Evolutionary conservation across 805 yeast genomes (phyloP).

Genomic region (baker's yeast (Saccharomyces cerevisiae)): DNA sequence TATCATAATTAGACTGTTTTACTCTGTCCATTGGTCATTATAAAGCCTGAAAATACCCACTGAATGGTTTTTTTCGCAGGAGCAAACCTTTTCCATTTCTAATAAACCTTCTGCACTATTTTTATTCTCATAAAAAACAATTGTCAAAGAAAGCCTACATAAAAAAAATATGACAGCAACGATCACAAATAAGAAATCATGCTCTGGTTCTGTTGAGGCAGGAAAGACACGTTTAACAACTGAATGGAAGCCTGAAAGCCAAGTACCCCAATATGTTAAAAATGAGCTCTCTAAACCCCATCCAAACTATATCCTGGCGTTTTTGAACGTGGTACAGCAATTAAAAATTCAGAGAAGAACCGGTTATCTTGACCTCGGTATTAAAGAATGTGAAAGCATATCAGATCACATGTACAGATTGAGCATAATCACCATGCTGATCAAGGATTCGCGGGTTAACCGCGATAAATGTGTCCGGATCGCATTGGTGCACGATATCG

Average conservation of each 20-base stretch:
- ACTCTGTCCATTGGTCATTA: background rate
- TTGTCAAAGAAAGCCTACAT: background rate
- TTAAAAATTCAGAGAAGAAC: conserved; percentile 79
- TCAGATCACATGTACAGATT: conserved; percentile 96
- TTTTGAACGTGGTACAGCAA: conserved; percentile 57
- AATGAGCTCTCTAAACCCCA: conserved; percentile 7
- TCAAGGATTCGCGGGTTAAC: conserved; percentile 46
- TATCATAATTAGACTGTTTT: background rate
- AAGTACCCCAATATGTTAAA: background rate
- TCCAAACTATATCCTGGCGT: conserved; percentile 45
- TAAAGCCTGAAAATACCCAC: background rate
- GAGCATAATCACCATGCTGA: conserved; percentile 71
- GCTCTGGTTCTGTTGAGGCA: background rate
- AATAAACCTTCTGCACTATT: background rate
- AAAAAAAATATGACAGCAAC: background rate
- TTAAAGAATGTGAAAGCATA: conserved; percentile 48
- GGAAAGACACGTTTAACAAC: background rate
- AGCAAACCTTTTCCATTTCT: background rate
- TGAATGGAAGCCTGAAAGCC: background rate
- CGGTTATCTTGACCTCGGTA: conserved; percentile 78
- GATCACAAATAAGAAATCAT: background rate
- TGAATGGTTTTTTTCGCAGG: background rate
- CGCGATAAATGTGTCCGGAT: conserved; percentile 69
- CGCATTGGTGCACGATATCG: conserved; percentile 87
- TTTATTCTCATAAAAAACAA: background rate